phyloP scores from a whole-genome alignment of 106 monocot species.

The Allium sativum region DNA sequence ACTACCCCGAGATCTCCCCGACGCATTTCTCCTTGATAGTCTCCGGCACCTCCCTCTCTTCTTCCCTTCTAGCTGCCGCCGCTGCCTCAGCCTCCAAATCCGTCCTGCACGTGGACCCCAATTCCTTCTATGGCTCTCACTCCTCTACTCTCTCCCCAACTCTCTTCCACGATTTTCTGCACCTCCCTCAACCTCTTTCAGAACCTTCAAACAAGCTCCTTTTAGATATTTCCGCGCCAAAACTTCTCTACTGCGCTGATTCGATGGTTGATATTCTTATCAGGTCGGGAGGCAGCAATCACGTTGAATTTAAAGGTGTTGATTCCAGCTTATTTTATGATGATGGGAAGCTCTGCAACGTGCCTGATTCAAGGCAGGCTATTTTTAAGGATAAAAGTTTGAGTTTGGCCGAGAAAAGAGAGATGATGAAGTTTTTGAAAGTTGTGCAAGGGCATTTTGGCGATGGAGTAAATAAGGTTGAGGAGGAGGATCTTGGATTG shows the following conservation, averaged over 20 bases:
- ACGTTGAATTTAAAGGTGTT: slow-evolving; percentile 91
- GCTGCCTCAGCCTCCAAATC: slow-evolving; percentile 50
- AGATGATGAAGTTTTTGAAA: slow-evolving; percentile 67
- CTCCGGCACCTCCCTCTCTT: slow-evolving; percentile 64
- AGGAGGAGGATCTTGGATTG: slow-evolving; percentile 46
- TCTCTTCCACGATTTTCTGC: not conserved
- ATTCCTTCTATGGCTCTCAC: slow-evolving; percentile 83
- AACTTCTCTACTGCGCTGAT: slow-evolving; percentile 82
- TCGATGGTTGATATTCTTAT: slow-evolving; percentile 60
- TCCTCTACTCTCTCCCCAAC: slow-evolving; percentile 52
- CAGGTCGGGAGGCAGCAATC: slow-evolving; percentile 72
- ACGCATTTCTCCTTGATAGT: slow-evolving; percentile 69
- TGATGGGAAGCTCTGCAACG: slow-evolving; percentile 52
- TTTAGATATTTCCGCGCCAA: slow-evolving; percentile 62
- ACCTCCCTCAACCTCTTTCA: slow-evolving; percentile 8
- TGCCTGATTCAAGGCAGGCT: slow-evolving; percentile 85
- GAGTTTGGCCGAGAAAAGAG: slow-evolving; percentile 63
- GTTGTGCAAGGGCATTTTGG: slow-evolving; percentile 49
- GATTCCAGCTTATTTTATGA: slow-evolving; percentile 57
- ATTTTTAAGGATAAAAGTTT: slow-evolving; percentile 73
- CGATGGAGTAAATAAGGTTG: slow-evolving; percentile 11
- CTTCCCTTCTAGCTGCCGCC: slow-evolving; percentile 72
- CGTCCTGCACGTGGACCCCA: slow-evolving; percentile 90
- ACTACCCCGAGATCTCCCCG: slow-evolving; percentile 19
- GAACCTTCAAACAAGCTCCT: slow-evolving; percentile 41